These are phyloP conservation scores for Wickerhamiella galacta DNA, from an alignment of 805 yeast genomes.

Conservation along the genomic window DNA sequence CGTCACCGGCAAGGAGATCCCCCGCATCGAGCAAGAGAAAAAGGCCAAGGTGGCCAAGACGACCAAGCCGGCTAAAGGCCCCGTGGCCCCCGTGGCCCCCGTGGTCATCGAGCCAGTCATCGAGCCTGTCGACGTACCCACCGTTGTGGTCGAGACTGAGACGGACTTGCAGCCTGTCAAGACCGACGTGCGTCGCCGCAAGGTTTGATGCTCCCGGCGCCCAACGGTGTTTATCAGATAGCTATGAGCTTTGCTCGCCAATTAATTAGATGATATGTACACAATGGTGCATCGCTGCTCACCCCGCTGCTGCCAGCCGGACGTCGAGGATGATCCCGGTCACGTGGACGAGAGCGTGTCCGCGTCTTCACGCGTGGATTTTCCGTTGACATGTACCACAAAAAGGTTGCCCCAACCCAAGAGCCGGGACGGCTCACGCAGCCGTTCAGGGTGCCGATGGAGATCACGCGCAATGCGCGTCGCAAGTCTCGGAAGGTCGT, in stretches of 20 bases:
- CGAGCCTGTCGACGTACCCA: background rate
- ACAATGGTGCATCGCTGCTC: no score
- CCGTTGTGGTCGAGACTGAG: background rate
- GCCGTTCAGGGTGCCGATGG: slow-evolving; percentile 6
- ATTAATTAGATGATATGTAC: no score
- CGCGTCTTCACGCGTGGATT: no score
- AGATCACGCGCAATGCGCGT: background rate
- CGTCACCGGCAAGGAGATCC: slow-evolving; percentile 8
- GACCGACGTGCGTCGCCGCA: slow-evolving; percentile 1
- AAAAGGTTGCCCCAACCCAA: no score
- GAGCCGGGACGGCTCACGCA: no score
- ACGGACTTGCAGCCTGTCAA: background rate
- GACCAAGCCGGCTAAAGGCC: slow-evolving; percentile 1
- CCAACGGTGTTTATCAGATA: no score
- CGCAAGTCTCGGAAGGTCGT: slow-evolving; percentile 5
- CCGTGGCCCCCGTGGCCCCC: background rate
- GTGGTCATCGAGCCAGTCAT: background rate
- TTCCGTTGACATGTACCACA: no score
- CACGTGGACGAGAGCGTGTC: no score
- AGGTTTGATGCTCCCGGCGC: no score
- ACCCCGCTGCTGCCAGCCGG: no score
- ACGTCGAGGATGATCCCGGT: no score
- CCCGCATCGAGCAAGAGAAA: slow-evolving; percentile 4
- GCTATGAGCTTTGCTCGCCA: no score
- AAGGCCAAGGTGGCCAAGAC: background rate